Base-by-base conservation (phyloP, 495 filamentous ascomycete genomes). In the Aspergillus indologenus region DNA sequence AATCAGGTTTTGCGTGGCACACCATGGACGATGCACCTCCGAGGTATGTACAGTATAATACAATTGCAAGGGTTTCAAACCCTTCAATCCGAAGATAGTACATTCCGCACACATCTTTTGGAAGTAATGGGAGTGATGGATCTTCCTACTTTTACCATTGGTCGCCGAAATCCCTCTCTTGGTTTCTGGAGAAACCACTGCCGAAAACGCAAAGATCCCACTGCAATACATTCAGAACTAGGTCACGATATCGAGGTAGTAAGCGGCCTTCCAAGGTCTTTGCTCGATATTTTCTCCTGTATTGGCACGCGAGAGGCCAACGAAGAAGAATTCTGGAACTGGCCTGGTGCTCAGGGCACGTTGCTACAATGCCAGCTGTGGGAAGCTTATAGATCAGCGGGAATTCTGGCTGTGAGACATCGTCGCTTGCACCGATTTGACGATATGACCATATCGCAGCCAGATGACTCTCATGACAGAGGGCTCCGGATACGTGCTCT, bases 111-210 rank as follows among this genome's bases (percentile, higher is more conserved):
- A 1, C 71, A 76, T 45, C 53, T 73, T 0, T 55, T 73, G 2
- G 73, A 76, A 45, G 73, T 74, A 8, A 74, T 76, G 73, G 71
- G 73, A 0, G 62, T 74, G 0, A 71, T 76, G 68, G 73, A 76
- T 42, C 52, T 76, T 1, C 65, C 68, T 0, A 67, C 64, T 2
- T 68, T 74, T 42, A 52, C 67, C 0, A 29, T 76, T 14, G 73
- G 71, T 15, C 68, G 71, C 6, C 68, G 66, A 23, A 66, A 47
- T 29, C 61, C 70, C 3, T 43, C 43, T 8, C 62, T 76, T 17
- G 68, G 68, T 3, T 65, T 76, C 49, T 74, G 71, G 73, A 57
- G 67, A 15, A 60, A 62, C 4, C 66, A 71, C 24, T 73, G 70
- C 20, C 68, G 66, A 57, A 11, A 54, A 45, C n/a, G 45, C 20